Evolutionary conservation across 768 basidiomycete species (phyloP).

Genomic region (Hygrocybe punicea): DNA sequence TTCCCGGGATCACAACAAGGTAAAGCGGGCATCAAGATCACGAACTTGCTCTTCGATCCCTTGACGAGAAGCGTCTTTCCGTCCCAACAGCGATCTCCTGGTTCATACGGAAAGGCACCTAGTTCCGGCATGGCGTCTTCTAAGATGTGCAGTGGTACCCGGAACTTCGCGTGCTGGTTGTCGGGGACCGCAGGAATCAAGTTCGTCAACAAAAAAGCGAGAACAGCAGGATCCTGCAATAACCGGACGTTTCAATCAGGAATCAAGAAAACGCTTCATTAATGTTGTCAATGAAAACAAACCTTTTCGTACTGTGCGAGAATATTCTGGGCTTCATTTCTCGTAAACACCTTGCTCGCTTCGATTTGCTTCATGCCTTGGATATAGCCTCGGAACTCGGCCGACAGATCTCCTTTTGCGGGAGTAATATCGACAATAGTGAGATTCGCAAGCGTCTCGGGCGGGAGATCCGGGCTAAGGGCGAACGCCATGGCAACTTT

Average conservation of each 20-base stretch:
- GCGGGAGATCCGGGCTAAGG: conserved; percentile 41
- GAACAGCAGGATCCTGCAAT: conserved; percentile 63
- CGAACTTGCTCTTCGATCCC: conserved; percentile 71
- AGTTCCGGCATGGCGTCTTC: conserved; percentile 58
- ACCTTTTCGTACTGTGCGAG: conserved; percentile 64
- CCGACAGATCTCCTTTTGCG: conserved; percentile 49
- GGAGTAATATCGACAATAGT: conserved; percentile 85
- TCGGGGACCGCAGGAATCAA: conserved; percentile 41
- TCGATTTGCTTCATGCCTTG: conserved; percentile 75
- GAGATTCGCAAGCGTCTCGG: conserved; percentile 48
- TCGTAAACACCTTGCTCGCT: conserved; percentile 49
- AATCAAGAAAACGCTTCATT: not conserved
- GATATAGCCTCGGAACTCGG: conserved; percentile 66
- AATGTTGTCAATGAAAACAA: conserved; percentile 16
- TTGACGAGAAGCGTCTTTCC: conserved; percentile 73
- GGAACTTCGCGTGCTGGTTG: conserved; percentile 51
- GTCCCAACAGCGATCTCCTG: conserved; percentile 49
- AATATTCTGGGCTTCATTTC: conserved; percentile 67
- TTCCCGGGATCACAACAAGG: not conserved
- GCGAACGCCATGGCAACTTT: conserved; percentile 77
- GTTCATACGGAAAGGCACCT: conserved; percentile 73
- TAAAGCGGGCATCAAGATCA: conserved; percentile 10
- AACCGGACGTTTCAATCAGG: not conserved
- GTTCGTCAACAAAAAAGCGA: conserved; percentile 87
- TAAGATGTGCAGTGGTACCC: conserved; percentile 69